Conservation (phyloP, 805 yeast species). For the Komagataella pseudopastoris region DNA sequence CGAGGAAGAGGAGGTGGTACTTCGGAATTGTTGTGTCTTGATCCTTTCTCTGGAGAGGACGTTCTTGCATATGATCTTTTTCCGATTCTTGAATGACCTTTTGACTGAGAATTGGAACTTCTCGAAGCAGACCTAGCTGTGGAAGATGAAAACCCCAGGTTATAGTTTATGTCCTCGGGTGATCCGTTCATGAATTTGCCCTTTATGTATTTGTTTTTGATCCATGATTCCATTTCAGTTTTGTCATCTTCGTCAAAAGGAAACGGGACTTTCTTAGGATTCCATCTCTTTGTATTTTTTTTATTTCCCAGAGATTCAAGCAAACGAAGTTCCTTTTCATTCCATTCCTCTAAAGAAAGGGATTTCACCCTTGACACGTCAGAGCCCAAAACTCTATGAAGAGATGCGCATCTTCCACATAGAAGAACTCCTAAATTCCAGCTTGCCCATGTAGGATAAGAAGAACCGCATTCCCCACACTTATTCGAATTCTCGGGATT, state of each 20-base stretch:
- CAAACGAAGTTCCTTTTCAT: constrained; percentile 34
- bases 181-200: constrained; percentile 40
- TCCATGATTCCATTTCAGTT: constrained; percentile 34
- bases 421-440: constrained; percentile 51
- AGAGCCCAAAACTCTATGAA: constrained; percentile 53
- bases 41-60: constrained; percentile 13
- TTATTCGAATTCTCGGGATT: constrained; percentile 43
- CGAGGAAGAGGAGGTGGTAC: constrained; percentile 34
- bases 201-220: constrained; percentile 55
- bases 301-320: constrained; percentile 43
- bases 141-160: constrained; percentile 7
- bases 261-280: constrained; percentile 50
- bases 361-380: constrained; percentile 58
- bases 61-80: neutral
- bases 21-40: constrained; percentile 9
- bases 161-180: constrained; percentile 21
- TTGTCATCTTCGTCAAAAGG: constrained; percentile 68
- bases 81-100: constrained; percentile 8
- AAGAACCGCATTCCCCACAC: constrained; percentile 68
- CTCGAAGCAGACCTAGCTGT: neutral
- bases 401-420: constrained; percentile 78
- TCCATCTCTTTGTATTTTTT: constrained; percentile 50
- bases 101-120: neutral
- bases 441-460: constrained; percentile 47
- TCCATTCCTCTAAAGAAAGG: constrained; percentile 63